Conservation (phyloP, 2,329 filamentous ascomycete species). For the Arthrobotrys conoides region DNA sequence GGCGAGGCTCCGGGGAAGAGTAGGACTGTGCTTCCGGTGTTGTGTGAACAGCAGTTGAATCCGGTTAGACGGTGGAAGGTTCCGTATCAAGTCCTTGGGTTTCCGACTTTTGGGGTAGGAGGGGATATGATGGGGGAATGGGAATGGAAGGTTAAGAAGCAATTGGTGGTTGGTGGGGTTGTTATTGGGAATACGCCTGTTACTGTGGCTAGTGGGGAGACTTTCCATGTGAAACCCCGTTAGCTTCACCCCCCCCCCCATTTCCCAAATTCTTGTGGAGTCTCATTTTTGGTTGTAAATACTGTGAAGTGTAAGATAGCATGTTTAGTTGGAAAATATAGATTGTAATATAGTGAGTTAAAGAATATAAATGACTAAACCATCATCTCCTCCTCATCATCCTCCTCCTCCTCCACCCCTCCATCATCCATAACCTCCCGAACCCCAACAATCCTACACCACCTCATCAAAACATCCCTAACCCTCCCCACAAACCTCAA, state of each 20-base stretch:
- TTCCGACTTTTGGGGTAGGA: slow-evolving; percentile 51
- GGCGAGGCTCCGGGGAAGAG: slow-evolving; percentile 52
- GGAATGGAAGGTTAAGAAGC: slow-evolving; percentile 58
- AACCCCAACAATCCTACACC: slow-evolving; percentile 32
- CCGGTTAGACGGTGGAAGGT: slow-evolving; percentile 38
- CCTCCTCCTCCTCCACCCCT: background rate
- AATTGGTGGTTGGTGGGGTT: slow-evolving; percentile 35
- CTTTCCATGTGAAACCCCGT: background rate
- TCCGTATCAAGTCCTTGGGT: slow-evolving; percentile 26
- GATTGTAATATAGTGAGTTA: background rate
- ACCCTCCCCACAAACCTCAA: slow-evolving; percentile 49
- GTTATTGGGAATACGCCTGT: slow-evolving; percentile 33
- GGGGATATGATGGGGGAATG: slow-evolving; percentile 31
- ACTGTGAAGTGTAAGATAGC: slow-evolving; percentile 23
- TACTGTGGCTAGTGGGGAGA: slow-evolving; percentile 19
- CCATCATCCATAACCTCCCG: slow-evolving; percentile 11
- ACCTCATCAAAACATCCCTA: slow-evolving; percentile 40
- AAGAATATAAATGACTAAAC: slow-evolving; percentile 9
- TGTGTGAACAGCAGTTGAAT: slow-evolving; percentile 34
- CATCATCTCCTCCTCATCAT: slow-evolving; percentile 39
- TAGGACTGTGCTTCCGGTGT: slow-evolving; percentile 39
- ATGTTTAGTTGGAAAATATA: background rate
- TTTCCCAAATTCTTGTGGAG: too few relatives aligned
- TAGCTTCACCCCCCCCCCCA: background rate
- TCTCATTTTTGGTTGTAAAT: slow-evolving; percentile 7